A percentile compares a stretch with the other conserved stretches of the same genome.
phyloP scores from a whole-genome alignment of 805 yeast species.

The Barnettozyma salicaria region DNA sequence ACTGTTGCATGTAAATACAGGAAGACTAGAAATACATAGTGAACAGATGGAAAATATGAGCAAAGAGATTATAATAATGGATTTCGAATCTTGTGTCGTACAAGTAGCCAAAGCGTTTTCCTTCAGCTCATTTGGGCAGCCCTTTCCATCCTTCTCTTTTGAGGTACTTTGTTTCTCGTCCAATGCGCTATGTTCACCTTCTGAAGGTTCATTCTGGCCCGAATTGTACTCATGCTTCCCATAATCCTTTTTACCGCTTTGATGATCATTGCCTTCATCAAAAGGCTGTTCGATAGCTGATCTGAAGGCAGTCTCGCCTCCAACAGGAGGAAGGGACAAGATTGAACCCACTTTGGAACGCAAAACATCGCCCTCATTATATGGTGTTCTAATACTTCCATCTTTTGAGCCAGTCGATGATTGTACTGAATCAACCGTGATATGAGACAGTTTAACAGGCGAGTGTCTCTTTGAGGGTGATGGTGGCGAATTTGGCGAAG shows the following conservation, averaged over 20 bases:
- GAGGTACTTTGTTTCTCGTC: too few species aligned
- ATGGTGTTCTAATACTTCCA: conserved; percentile 4
- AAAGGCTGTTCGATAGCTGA: conserved; percentile 7
- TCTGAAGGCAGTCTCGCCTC: conserved; percentile 10
- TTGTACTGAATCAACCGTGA: background rate
- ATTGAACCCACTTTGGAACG: conserved; percentile 1
- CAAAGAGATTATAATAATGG: background rate
- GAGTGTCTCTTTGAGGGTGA: background rate
- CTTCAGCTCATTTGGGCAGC: too few species aligned
- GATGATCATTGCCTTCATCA: background rate
- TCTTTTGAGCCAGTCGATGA: background rate
- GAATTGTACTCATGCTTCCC: background rate
- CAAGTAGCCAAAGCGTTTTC: background rate
- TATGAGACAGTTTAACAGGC: too few species aligned
- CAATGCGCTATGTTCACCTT: conserved; percentile 6
- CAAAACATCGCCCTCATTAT: background rate
- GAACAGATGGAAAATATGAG: conserved; percentile 1
- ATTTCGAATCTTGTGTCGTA: background rate
- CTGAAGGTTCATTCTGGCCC: background rate
- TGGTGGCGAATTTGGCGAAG: background rate
- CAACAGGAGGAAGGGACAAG: conserved; percentile 1
- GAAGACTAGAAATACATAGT: conserved; percentile 10
- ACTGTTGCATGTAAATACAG: conserved; percentile 30
- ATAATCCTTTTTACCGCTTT: background rate
- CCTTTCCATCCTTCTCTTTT: too few species aligned